These are phyloP conservation scores for Mycena alexandri DNA, from an alignment of 768 basidiomycete species.

Conservation along the genomic window DNA sequence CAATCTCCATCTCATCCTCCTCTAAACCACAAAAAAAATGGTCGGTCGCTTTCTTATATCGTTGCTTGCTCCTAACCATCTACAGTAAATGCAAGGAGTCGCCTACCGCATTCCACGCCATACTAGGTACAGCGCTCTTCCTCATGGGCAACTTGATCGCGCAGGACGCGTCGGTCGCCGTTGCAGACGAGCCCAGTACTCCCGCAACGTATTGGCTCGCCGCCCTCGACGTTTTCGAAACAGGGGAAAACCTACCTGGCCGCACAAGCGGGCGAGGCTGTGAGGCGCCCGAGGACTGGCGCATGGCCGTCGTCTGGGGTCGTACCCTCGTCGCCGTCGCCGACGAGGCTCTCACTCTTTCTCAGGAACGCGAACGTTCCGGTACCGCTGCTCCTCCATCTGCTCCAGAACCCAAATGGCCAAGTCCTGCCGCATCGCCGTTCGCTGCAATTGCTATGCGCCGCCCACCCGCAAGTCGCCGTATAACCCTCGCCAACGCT, in stretches of 20 bases:
- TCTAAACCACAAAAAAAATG: slow-evolving; percentile 33
- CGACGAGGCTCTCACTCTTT: slow-evolving; percentile 59
- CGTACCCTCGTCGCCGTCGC: slow-evolving; percentile 73
- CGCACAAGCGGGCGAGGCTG: slow-evolving; percentile 51
- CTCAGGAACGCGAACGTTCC: slow-evolving; percentile 34
- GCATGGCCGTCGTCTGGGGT: slow-evolving; percentile 76
- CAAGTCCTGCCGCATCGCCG: slow-evolving; percentile 57
- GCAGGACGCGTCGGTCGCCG: slow-evolving; percentile 61
- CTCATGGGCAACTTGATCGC: slow-evolving; percentile 73
- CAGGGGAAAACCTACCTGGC: slow-evolving; percentile 71
- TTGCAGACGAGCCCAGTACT: slow-evolving; percentile 65
- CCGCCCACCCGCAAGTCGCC: slow-evolving; percentile 63
- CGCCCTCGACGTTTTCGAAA: slow-evolving; percentile 80
- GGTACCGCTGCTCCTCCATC: slow-evolving; percentile 15
- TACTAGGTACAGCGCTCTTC: slow-evolving; percentile 74
- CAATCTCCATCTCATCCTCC: slow-evolving; percentile 27
- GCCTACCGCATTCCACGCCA: slow-evolving; percentile 74
- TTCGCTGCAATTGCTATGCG: slow-evolving; percentile 63
- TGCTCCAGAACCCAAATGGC: slow-evolving; percentile 60
- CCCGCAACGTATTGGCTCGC: slow-evolving; percentile 73
- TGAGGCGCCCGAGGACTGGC: slow-evolving; percentile 69
- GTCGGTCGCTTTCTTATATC: slow-evolving; percentile 14
- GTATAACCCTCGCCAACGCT: slow-evolving; percentile 58
- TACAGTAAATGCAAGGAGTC: slow-evolving; percentile 60
- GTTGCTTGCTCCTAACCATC: slow-evolving; percentile 28